A percentile compares a stretch with the other conserved stretches of the same genome.
Conservation (phyloP, 495 filamentous ascomycete genomes). For the Podospora fimiseda region DNA sequence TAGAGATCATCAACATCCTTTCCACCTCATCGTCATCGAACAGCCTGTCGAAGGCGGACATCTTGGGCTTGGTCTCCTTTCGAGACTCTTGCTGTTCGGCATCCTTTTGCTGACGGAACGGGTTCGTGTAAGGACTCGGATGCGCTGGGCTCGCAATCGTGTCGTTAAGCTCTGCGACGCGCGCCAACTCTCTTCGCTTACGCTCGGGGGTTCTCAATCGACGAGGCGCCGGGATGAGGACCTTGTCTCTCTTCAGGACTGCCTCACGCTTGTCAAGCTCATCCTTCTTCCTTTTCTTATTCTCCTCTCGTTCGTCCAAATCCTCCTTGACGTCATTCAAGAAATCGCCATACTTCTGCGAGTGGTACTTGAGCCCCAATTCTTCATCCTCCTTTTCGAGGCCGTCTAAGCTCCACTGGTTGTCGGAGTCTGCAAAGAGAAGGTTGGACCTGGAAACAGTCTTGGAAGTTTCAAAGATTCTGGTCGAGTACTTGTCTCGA, state of each 20-base stretch:
- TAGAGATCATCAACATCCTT: constrained; percentile 13
- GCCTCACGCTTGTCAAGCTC: background rate
- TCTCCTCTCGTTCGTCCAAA: constrained; percentile 4
- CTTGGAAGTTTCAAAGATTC: constrained; percentile 4
- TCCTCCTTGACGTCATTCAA: constrained; percentile 12
- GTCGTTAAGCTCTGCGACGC: background rate
- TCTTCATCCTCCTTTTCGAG: constrained; percentile 16
- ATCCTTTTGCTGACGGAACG: background rate
- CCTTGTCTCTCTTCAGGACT: background rate
- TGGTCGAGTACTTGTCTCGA: constrained; percentile 10
- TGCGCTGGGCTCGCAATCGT: background rate
- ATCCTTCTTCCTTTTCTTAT: background rate
- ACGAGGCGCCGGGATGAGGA: constrained; percentile 5
- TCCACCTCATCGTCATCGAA: constrained; percentile 12
- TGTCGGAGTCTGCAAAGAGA: background rate
- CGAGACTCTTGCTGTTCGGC: background rate
- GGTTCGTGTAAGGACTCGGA: background rate
- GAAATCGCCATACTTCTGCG: constrained; percentile 12
- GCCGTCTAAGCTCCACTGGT: constrained; percentile 1
- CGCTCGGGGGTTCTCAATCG: background rate
- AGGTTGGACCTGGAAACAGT: background rate
- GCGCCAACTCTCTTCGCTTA: background rate
- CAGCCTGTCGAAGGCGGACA: constrained; percentile 1
- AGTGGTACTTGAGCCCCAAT: constrained; percentile 15
- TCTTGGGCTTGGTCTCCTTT: background rate